These are phyloP conservation scores for Ilyonectria mors-panacis DNA, from an alignment of 2,329 filamentous ascomycete species.

Conservation along the genomic window DNA sequence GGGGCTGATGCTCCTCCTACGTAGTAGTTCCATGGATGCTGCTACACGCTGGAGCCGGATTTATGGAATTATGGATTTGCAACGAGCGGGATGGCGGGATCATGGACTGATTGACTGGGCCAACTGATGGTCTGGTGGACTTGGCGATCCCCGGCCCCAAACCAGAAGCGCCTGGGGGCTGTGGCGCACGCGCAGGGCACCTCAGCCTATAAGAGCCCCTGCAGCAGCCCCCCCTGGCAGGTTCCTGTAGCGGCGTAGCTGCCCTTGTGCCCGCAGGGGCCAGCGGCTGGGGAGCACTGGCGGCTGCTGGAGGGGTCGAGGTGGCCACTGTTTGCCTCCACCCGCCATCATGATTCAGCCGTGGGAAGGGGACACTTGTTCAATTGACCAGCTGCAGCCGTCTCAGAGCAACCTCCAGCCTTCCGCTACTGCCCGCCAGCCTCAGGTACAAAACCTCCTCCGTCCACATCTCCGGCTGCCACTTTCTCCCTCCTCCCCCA, in stretches of 20 bases:
- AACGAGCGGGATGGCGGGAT: conserved; percentile 3
- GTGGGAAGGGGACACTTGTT: conserved; percentile 61
- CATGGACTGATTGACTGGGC: conserved; percentile 5
- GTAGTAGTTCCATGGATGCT: background rate
- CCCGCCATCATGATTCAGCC: conserved; percentile 38
- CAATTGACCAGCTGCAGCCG: conserved; percentile 54
- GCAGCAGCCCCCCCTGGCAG: background rate
- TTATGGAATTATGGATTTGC: conserved; percentile 34
- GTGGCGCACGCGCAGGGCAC: conserved; percentile 34
- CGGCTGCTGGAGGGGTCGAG: conserved; percentile 6
- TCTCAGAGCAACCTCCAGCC: conserved; percentile 40
- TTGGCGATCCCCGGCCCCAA: conserved; percentile 32
- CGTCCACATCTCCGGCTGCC: conserved; percentile 43
- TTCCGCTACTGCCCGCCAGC: conserved; percentile 31
- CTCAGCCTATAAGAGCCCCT: conserved; percentile 34
- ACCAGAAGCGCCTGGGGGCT: conserved; percentile 28
- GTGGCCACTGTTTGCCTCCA: conserved; percentile 7
- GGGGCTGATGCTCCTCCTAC: background rate
- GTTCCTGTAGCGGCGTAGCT: conserved; percentile 28
- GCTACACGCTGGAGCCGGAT: conserved; percentile 14
- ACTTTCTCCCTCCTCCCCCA: conserved; percentile 36
- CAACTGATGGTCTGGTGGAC: conserved; percentile 21
- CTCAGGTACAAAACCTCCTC: conserved; percentile 55
- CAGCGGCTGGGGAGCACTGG: background rate
- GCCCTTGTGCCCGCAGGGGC: conserved; percentile 8